Conservation (phyloP, 257 asterid genomes). For the Jaltomata sinuosa region DNA sequence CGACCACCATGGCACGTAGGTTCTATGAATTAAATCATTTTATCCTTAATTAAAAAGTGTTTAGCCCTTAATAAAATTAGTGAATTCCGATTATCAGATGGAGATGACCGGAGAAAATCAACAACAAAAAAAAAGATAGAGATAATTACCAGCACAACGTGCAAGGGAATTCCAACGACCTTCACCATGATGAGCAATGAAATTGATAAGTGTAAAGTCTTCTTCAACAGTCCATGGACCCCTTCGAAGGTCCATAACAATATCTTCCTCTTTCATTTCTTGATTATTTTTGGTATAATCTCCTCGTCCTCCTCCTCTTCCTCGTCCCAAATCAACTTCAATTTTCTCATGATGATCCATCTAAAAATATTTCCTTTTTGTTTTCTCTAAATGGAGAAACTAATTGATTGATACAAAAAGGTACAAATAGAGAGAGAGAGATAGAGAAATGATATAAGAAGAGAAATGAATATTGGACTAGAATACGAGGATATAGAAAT, state of each 20-base stretch:
- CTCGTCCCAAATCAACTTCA: not conserved
- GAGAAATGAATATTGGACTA: not conserved
- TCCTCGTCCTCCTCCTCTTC: not conserved
- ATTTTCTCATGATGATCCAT: conserved; percentile 19
- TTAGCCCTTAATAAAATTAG: no score
- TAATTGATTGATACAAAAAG: not conserved
- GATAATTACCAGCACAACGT: conserved; percentile 50
- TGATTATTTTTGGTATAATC: not conserved
- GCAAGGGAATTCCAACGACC: conserved; percentile 94
- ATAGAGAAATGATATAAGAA: not conserved
- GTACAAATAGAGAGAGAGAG: not conserved
- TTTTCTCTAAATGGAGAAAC: not conserved
- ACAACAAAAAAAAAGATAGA: not conserved
- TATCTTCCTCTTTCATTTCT: conserved; percentile 25
- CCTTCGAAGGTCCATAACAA: conserved; percentile 39
- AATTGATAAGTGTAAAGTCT: conserved; percentile 35
- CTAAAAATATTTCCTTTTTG: not conserved
- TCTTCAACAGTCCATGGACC: conserved; percentile 73
- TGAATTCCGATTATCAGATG: not conserved
- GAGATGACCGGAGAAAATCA: not conserved
- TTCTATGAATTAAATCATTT: no score
- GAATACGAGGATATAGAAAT: not conserved
- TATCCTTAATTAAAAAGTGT: no score
- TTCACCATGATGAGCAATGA: conserved; percentile 76
- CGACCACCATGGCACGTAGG: not conserved